A percentile compares a stretch with the other conserved stretches of the same genome.
Evolutionary conservation across 1,284 basidiomycete species (phyloP).

Genomic region (Pseudozyma sp.): DNA sequence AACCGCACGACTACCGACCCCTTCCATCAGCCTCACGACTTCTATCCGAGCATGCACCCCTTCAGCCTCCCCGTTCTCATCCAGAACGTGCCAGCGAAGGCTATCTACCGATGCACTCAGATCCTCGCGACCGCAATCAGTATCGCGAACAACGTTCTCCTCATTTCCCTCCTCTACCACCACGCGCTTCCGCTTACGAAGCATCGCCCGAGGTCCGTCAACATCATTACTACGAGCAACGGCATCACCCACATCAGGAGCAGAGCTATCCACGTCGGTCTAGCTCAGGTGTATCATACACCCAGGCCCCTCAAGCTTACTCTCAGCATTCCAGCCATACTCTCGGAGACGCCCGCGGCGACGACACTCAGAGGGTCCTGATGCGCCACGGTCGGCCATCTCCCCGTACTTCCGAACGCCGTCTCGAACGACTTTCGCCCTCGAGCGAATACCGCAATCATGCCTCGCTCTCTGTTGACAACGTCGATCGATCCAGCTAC

Average conservation of each 20-base stretch:
- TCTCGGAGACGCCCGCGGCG: conserved; percentile 4
- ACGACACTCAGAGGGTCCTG: conserved; percentile 1
- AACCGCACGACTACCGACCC: conserved; percentile 5
- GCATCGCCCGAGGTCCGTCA: not conserved
- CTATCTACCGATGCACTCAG: not conserved
- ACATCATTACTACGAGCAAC: not conserved
- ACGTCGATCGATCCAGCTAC: conserved; percentile 3
- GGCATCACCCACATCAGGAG: conserved; percentile 1
- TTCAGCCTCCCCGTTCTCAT: not conserved
- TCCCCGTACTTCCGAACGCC: not conserved
- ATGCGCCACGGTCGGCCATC: conserved; percentile 12
- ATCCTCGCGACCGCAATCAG: conserved; percentile 1
- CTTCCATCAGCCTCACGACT: not conserved
- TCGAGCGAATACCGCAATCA: conserved; percentile 5
- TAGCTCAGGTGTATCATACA: not conserved
- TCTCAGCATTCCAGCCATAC: conserved; percentile 2
- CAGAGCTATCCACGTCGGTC: conserved; percentile 1
- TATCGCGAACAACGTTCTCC: conserved; percentile 13
- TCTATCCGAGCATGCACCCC: not conserved
- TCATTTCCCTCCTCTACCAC: conserved; percentile 7
- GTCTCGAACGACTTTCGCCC: conserved; percentile 7
- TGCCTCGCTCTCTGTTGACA: conserved; percentile 4
- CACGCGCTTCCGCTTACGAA: not conserved
- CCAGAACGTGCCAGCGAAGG: conserved; percentile 10
- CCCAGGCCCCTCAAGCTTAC: conserved; percentile 3